phyloP scores from a whole-genome alignment of 1,284 basidiomycete genomes.

The Cryptococcus floricola region DNA sequence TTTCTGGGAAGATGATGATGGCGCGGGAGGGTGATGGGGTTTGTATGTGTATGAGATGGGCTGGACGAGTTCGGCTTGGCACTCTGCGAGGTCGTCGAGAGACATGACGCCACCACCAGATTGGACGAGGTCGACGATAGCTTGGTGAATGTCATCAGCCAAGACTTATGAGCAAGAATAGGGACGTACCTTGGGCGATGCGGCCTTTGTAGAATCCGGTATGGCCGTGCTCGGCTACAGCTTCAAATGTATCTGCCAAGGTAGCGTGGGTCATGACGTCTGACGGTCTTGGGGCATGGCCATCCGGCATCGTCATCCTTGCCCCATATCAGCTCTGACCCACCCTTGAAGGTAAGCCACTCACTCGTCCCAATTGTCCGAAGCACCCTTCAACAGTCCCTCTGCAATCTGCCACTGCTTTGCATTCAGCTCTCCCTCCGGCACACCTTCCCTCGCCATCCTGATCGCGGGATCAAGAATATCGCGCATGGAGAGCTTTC shows the following conservation, averaged over 20 bases:
- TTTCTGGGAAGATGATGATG: conserved; percentile 48
- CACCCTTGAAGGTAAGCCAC: conserved; percentile 6
- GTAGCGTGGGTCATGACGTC: conserved; percentile 73
- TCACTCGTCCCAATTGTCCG: conserved; percentile 65
- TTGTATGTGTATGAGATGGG: conserved; percentile 85
- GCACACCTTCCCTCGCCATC: conserved; percentile 72
- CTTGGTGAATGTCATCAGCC: conserved; percentile 53
- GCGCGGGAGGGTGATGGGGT: conserved; percentile 49
- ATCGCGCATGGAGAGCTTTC: conserved; percentile 72
- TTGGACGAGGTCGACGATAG: conserved; percentile 75
- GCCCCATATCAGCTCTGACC: background rate
- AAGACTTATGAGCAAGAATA: conserved; percentile 39
- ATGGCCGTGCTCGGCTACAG: conserved; percentile 73
- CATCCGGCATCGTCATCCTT: conserved; percentile 47
- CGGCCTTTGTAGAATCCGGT: conserved; percentile 89
- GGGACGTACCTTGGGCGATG: conserved; percentile 61
- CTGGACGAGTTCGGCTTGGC: conserved; percentile 72
- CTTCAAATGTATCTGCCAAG: conserved; percentile 77
- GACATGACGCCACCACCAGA: conserved; percentile 86
- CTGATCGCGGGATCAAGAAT: conserved; percentile 81
- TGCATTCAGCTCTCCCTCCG: conserved; percentile 62
- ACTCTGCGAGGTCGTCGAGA: conserved; percentile 76
- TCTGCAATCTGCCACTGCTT: conserved; percentile 71
- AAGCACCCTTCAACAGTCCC: conserved; percentile 70
- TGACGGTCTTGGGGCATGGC: conserved; percentile 56